Conservation (phyloP, 768 basidiomycete species). For the Lactifluus subvellereus region DNA sequence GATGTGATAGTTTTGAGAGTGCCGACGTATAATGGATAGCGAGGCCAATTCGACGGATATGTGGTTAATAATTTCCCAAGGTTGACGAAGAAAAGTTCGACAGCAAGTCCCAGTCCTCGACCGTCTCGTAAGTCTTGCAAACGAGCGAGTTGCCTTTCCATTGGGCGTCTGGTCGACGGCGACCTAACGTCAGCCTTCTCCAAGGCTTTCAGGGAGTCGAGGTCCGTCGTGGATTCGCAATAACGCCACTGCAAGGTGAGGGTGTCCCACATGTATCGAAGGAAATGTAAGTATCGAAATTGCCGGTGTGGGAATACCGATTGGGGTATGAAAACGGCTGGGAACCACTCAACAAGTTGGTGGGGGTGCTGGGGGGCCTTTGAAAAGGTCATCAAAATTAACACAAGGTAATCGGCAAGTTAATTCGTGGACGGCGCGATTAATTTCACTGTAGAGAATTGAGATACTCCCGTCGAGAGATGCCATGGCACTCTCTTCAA, state of each 20-base stretch:
- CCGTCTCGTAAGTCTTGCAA: neutral
- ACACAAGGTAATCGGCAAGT: neutral
- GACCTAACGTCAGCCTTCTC: neutral
- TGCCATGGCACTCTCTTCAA: too few relatives aligned
- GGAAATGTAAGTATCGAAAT: neutral
- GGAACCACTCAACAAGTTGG: neutral
- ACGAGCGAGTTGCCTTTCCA: neutral
- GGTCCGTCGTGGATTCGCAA: too few relatives aligned
- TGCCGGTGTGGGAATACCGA: neutral
- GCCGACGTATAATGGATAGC: neutral
- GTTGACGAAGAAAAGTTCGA: slow-evolving; percentile 11
- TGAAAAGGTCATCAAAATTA: neutral
- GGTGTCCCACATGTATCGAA: neutral
- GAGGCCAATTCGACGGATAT: neutral
- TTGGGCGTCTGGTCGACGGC: neutral
- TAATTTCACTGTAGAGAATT: too few relatives aligned
- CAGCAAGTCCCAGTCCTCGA: slow-evolving; percentile 1
- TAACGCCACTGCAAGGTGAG: too few relatives aligned
- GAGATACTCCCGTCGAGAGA: too few relatives aligned
- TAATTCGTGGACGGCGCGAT: neutral
- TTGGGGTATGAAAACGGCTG: neutral
- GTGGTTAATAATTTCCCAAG: neutral
- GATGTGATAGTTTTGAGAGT: slow-evolving; percentile 11
- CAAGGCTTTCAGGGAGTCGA: neutral
- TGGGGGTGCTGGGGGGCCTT: too few relatives aligned